Base-by-base conservation (phyloP, 495 filamentous ascomycete genomes). In the Astrothelium subdiscretum region DNA sequence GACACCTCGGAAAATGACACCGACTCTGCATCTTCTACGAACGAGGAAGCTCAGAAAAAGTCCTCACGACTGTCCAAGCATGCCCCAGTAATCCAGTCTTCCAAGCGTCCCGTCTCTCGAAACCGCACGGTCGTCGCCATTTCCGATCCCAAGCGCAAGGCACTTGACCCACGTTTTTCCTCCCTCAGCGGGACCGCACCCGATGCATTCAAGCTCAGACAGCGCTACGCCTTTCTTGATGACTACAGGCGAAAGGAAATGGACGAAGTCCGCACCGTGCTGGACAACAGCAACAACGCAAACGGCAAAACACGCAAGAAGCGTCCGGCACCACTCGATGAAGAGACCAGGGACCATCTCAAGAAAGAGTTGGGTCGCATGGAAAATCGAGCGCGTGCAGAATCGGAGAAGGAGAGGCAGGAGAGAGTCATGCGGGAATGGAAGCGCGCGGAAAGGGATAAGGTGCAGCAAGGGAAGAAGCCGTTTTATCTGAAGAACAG, bases 401-500 rank as follows among this genome's bases (percentile, higher is more conserved):
- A 87, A 64, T 75, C 82, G 62, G 75, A 80, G 52, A 87, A 86
- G 69, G 87, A 89, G 58, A 78, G 83, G 24, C 81, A 87, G 73
- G 73, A 79, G 62, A 79, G 83, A 64, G 72, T 97, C 11, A 60
- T 89, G 35, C 77, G 80, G 31, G 82, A 86, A 72, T 91, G 96
- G 73, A 83, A 87, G 66, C 84, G 81, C 75, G 78, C 85, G 68
- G 94, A 98, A 81, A 89, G 88, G 74, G 86, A 91, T 73, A 73
- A 87, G 60, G 83, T 97, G 31, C 81, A 79, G 67, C 82, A 91
- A 75, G 94, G 94, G 26, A 96, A 97, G 83, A 85, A 85, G 79
- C 92, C 92, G 5, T 98, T 91, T 70, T 96, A 87, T 71, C 77
- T 97, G 65, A 97, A 97, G 82, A 84, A 87, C 74, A 84, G 83